phyloP scores from a whole-genome alignment of 768 basidiomycete species.

The Leccinum broughii region DNA sequence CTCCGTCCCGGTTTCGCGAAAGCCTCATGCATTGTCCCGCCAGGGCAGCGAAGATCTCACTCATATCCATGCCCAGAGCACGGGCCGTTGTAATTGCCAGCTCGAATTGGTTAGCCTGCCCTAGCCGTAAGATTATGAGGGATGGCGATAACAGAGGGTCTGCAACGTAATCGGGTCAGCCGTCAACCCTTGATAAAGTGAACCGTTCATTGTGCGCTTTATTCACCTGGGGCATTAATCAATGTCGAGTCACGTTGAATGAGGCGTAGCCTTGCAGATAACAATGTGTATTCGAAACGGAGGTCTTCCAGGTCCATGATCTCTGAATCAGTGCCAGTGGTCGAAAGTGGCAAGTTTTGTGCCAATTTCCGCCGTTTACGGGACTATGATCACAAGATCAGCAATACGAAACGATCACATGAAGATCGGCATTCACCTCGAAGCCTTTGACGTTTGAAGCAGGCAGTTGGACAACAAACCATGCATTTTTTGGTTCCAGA shows the following conservation, averaged over 20 bases:
- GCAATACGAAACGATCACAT: conserved; percentile 16
- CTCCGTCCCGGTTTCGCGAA: conserved; percentile 57
- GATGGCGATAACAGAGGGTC: conserved; percentile 56
- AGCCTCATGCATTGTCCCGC: conserved; percentile 79
- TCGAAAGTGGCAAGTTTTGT: conserved; percentile 75
- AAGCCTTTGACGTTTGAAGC: conserved; percentile 46
- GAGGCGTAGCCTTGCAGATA: conserved; percentile 77
- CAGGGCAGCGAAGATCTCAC: conserved; percentile 76
- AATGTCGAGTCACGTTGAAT: conserved; percentile 64
- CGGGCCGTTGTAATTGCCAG: conserved; percentile 76
- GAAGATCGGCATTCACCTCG: conserved; percentile 39
- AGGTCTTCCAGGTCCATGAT: conserved; percentile 80
- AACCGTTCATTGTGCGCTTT: conserved; percentile 5
- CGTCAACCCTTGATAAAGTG: conserved; percentile 13
- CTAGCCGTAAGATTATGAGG: conserved; percentile 74
- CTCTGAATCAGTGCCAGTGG: conserved; percentile 65
- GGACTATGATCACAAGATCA: conserved; percentile 41
- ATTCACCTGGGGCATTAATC: conserved; percentile 64
- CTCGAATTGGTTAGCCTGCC: conserved; percentile 77
- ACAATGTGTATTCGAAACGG: conserved; percentile 71
- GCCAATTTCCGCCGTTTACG: conserved; percentile 73
- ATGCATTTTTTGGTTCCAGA: conserved; percentile 77
- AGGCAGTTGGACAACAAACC: conserved; percentile 70
- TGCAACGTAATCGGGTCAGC: conserved; percentile 33
- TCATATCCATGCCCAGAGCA: conserved; percentile 81